These are phyloP conservation scores for Chenopodium album DNA, from an alignment of 148 eudicot genomes.

Conservation along the genomic window DNA sequence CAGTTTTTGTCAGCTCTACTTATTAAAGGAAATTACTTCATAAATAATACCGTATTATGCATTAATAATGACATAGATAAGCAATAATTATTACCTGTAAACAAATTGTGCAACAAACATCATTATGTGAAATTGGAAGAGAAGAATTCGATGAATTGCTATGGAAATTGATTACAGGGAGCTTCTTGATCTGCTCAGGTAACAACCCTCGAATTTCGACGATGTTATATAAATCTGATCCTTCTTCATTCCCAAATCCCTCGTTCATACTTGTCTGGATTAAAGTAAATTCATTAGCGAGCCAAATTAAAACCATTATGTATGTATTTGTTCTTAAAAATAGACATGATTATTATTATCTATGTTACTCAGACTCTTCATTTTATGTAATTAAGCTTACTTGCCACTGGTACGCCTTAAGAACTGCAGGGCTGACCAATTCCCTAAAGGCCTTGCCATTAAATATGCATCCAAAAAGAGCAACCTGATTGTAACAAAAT, in stretches of 20 bases:
- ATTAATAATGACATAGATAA: background rate
- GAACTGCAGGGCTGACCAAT: conserved; percentile 87
- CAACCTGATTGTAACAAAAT: conserved; percentile 34
- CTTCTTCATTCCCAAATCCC: conserved; percentile 5
- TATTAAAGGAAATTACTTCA: no score
- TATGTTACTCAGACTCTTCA: no score
- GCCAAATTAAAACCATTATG: background rate
- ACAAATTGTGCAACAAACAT: conserved; percentile 38
- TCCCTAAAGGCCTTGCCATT: conserved; percentile 76
- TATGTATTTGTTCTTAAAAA: no score
- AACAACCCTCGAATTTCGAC: conserved; percentile 39
- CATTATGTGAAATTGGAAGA: background rate
- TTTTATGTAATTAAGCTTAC: conserved; percentile 20
- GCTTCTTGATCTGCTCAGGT: conserved; percentile 26
- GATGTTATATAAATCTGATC: conserved; percentile 32
- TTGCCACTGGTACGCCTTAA: conserved; percentile 75
- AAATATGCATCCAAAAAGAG: conserved; percentile 45
- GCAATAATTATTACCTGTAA: conserved; percentile 39
- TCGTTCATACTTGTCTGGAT: conserved; percentile 33
- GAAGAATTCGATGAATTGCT: conserved; percentile 10
- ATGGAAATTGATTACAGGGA: conserved; percentile 27
- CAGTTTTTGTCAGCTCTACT: no score
- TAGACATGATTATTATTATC: no score
- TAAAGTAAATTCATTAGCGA: background rate
- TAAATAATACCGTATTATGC: background rate